These are phyloP conservation scores for Gremmenia infestans DNA, from an alignment of 2,329 filamentous ascomycete species.

Conservation along the genomic window DNA sequence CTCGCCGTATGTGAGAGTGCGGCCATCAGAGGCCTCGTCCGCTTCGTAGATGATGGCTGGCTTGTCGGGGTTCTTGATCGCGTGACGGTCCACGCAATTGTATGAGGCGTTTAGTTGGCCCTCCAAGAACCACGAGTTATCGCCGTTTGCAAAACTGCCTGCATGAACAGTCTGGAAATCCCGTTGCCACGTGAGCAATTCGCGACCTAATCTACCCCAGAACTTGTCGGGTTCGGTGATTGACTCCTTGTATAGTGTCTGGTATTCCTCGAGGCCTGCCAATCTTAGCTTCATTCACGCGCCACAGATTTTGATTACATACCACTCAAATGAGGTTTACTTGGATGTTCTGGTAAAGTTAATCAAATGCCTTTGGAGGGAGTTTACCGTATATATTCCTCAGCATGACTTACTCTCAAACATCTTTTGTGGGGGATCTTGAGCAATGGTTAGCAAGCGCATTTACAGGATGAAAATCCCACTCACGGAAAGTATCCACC, in stretches of 20 bases:
- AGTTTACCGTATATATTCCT: not conserved
- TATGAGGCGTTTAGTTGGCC: constrained; percentile 91
- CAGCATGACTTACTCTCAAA: constrained; percentile 52
- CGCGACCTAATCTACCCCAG: constrained; percentile 81
- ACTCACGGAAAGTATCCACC: constrained; percentile 68
- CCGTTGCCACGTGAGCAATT: constrained; percentile 82
- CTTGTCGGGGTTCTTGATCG: constrained; percentile 88
- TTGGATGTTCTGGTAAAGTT: constrained; percentile 54
- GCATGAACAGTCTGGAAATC: constrained; percentile 87
- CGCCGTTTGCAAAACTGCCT: constrained; percentile 72
- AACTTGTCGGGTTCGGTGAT: constrained; percentile 86
- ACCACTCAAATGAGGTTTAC: constrained; percentile 63
- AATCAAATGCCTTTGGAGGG: constrained; percentile 11
- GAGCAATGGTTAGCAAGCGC: constrained; percentile 18
- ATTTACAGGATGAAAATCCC: not conserved
- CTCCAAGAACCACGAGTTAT: constrained; percentile 92
- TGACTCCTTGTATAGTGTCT: constrained; percentile 71
- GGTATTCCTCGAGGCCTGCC: constrained; percentile 60
- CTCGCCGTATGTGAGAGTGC: constrained; percentile 88
- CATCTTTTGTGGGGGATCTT: constrained; percentile 63
- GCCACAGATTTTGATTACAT: constrained; percentile 11
- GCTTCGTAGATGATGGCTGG: constrained; percentile 98
- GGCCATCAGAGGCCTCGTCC: constrained; percentile 82
- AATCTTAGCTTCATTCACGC: not conserved
- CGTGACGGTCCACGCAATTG: constrained; percentile 96